These are phyloP conservation scores for Zygosaccharomyces pseudobailii DNA, from an alignment of 1,139 yeast genomes.

Conservation along the genomic window DNA sequence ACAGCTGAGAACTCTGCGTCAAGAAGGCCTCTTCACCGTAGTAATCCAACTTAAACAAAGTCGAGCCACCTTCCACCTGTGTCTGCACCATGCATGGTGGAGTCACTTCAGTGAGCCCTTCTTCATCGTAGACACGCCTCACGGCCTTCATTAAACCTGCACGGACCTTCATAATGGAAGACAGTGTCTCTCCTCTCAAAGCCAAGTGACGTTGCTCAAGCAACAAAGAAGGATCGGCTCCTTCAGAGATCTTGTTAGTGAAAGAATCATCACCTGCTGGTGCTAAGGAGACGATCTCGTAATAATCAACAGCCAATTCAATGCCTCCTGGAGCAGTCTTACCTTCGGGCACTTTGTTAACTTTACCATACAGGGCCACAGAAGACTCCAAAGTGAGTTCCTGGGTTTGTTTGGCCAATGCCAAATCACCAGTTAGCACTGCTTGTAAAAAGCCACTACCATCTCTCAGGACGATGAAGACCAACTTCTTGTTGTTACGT, in stretches of 20 bases:
- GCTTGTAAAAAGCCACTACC: slow-evolving; percentile 90
- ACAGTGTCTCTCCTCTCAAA: slow-evolving; percentile 89
- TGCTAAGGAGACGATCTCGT: slow-evolving; percentile 83
- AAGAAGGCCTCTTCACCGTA: slow-evolving; percentile 96
- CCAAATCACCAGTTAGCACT: slow-evolving; percentile 85
- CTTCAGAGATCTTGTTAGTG: slow-evolving; percentile 89
- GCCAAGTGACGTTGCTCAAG: slow-evolving; percentile 94
- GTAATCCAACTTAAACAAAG: slow-evolving; percentile 87
- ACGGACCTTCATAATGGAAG: slow-evolving; percentile 95
- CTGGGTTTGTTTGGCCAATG: slow-evolving; percentile 79
- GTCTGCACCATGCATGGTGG: slow-evolving; percentile 99
- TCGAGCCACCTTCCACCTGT: slow-evolving; percentile 99
- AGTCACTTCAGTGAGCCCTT: slow-evolving; percentile 81
- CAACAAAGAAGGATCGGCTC: slow-evolving; percentile 86
- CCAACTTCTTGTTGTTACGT: slow-evolving; percentile 87
- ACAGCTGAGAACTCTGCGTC: slow-evolving; percentile 96
- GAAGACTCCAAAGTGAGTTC: slow-evolving; percentile 88
- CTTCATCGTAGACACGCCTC: slow-evolving; percentile 73
- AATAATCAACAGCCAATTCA: slow-evolving; percentile 86
- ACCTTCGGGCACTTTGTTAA: slow-evolving; percentile 87
- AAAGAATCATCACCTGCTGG: slow-evolving; percentile 96
- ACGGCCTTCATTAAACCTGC: slow-evolving; percentile 69
- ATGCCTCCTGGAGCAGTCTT: slow-evolving; percentile 98
- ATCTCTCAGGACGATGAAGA: slow-evolving; percentile 87
- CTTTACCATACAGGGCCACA: slow-evolving; percentile 70